Evolutionary conservation across 345 rosid species (phyloP).

Genomic region (Adansonia digitata): DNA sequence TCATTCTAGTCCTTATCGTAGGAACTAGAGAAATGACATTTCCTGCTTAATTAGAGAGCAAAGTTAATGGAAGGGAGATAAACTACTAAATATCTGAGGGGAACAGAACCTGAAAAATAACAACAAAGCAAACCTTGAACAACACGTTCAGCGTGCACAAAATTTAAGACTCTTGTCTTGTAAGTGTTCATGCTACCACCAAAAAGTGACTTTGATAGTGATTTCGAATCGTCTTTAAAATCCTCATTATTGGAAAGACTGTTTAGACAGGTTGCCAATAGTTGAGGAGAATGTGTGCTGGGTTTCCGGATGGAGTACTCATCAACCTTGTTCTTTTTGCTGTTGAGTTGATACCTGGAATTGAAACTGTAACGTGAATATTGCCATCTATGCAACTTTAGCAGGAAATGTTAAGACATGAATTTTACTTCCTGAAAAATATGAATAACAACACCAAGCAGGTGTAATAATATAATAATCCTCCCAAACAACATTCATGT

Average conservation of each 20-base stretch:
- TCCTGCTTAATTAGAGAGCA: slow-evolving; percentile 30
- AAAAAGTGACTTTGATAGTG: slow-evolving; percentile 67
- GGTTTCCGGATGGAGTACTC: slow-evolving; percentile 37
- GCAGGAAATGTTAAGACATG: not conserved
- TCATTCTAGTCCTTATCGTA: slow-evolving; percentile 45
- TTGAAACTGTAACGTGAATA: slow-evolving; percentile 15
- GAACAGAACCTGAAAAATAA: slow-evolving; percentile 17
- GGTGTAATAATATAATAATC: not conserved
- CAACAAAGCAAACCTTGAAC: slow-evolving; percentile 56
- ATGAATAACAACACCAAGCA: not conserved
- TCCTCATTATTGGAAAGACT: slow-evolving; percentile 51
- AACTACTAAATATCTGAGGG: slow-evolving; percentile 5
- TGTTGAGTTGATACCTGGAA: slow-evolving; percentile 66
- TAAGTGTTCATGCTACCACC: slow-evolving; percentile 73
- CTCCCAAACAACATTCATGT: not conserved
- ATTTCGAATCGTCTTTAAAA: slow-evolving; percentile 49
- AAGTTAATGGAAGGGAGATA: slow-evolving; percentile 13
- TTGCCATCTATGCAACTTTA: not conserved
- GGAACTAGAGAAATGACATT: slow-evolving; percentile 38
- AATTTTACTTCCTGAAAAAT: not conserved
- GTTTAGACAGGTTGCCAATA: slow-evolving; percentile 31
- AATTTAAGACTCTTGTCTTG: slow-evolving; percentile 70
- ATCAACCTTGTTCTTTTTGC: slow-evolving; percentile 64
- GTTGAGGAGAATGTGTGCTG: slow-evolving; percentile 34
- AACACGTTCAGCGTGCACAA: slow-evolving; percentile 45